Percentiles rank a stretch among this genome's conserved stretches.
These are phyloP conservation scores for Cerrena zonata DNA, from an alignment of 1,284 basidiomycete species.

Conservation along the genomic window DNA sequence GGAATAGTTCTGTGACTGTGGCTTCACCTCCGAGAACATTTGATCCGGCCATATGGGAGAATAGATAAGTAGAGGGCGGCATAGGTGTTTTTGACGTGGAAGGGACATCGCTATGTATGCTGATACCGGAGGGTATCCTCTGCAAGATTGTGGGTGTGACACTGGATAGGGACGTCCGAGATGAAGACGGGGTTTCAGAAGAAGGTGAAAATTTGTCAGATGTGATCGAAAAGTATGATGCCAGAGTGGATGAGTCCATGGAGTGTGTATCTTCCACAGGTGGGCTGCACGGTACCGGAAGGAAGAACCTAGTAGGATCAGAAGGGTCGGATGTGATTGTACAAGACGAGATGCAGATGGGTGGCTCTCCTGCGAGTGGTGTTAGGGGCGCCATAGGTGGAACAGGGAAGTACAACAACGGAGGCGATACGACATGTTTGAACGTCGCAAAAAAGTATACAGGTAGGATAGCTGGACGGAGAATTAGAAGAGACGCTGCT, in stretches of 20 bases:
- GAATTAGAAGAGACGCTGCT: neutral
- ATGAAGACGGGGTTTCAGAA: neutral
- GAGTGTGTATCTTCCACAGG: neutral
- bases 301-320: slow-evolving; percentile 5
- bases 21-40: slow-evolving; percentile 11
- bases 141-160: neutral
- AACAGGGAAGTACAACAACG: slow-evolving; percentile 57
- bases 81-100: neutral
- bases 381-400: slow-evolving; percentile 55
- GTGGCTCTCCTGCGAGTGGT: slow-evolving; percentile 24
- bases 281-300: neutral
- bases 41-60: slow-evolving; percentile 11
- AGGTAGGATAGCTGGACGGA: slow-evolving; percentile 50
- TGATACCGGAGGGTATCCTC: neutral
- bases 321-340: slow-evolving; percentile 12
- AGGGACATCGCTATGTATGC: neutral
- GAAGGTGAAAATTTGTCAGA: neutral
- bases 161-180: neutral
- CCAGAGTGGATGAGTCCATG: neutral
- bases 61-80: neutral
- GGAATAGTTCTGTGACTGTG: slow-evolving; percentile 28
- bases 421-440: slow-evolving; percentile 51
- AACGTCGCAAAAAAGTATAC: slow-evolving; percentile 65
- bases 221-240: neutral
- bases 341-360: too few relatives aligned